phyloP scores from a whole-genome alignment of 2,329 filamentous ascomycete species.

The Calonectria fujianensis region DNA sequence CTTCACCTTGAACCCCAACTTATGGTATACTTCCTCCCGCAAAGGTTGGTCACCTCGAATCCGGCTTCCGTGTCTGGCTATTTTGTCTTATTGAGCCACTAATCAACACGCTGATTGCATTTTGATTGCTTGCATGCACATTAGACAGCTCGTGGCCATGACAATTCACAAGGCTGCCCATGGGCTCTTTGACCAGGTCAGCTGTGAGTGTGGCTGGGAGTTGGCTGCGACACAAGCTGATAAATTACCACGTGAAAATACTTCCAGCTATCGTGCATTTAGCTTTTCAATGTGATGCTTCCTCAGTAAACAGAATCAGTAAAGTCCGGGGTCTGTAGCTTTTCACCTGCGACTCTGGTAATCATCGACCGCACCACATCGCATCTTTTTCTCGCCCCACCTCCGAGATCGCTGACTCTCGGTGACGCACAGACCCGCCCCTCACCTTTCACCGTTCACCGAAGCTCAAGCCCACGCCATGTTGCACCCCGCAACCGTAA shows the following conservation, averaged over 20 bases:
- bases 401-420: conserved; percentile 33
- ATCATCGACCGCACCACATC: background rate
- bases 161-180: conserved; percentile 7
- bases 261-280: background rate
- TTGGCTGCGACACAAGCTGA: background rate
- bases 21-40: background rate
- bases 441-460: conserved; percentile 39
- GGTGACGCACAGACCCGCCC: conserved; percentile 54
- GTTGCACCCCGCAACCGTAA: conserved; percentile 54
- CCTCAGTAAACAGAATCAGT: background rate
- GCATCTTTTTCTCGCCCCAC: background rate
- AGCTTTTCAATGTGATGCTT: too few relatives aligned
- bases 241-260: conserved; percentile 1
- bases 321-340: background rate
- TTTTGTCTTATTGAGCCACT: background rate
- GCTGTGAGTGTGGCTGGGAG: background rate
- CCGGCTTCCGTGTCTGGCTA: background rate
- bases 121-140: background rate
- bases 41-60: background rate
- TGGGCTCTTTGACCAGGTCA: background rate
- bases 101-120: background rate
- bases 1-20: background rate
- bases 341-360: background rate
- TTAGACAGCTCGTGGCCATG: background rate
- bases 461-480: background rate